phyloP scores from a whole-genome alignment of 2,329 filamentous ascomycete genomes.

The Penicillium sp. region DNA sequence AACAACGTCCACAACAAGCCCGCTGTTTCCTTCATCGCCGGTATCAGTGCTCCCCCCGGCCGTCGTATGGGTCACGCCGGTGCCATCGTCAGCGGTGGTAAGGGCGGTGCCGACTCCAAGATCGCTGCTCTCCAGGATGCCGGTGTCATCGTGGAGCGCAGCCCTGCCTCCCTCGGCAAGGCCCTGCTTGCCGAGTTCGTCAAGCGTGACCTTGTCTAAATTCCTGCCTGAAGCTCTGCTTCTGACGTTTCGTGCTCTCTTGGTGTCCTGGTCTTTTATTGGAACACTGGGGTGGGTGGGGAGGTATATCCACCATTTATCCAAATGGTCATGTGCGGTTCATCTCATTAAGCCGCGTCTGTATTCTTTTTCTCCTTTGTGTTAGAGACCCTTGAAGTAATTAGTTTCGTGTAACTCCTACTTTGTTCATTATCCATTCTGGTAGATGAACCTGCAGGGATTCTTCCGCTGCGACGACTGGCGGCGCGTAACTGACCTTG shows the following conservation, averaged over 20 bases:
- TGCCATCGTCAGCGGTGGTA: conserved; percentile 96
- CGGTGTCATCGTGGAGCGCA: conserved; percentile 94
- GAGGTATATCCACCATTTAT: conserved; percentile 26
- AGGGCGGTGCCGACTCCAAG: conserved; percentile 98
- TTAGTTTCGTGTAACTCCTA: conserved; percentile 35
- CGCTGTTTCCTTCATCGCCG: conserved; percentile 96
- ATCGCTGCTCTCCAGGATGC: conserved; percentile 91
- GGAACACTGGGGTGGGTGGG: conserved; percentile 16
- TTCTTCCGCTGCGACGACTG: not conserved
- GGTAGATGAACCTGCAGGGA: not conserved
- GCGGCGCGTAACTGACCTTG: not conserved
- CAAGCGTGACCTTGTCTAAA: conserved; percentile 89
- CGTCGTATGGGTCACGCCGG: conserved; percentile 98
- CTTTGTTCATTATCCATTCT: conserved; percentile 7
- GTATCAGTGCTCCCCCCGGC: conserved; percentile 94
- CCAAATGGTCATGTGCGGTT: conserved; percentile 20
- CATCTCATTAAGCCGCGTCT: conserved; percentile 25
- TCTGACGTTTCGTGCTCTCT: conserved; percentile 20
- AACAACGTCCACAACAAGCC: conserved; percentile 95
- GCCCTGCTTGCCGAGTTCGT: conserved; percentile 94
- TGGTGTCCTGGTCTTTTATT: conserved; percentile 18
- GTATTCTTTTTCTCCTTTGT: conserved; percentile 34
- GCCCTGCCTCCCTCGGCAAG: conserved; percentile 89
- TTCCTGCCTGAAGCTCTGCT: conserved; percentile 5
- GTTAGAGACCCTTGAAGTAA: conserved; percentile 41